Evolutionary conservation across 345 rosid species (phyloP).

Genomic region (Luvunga scandens): DNA sequence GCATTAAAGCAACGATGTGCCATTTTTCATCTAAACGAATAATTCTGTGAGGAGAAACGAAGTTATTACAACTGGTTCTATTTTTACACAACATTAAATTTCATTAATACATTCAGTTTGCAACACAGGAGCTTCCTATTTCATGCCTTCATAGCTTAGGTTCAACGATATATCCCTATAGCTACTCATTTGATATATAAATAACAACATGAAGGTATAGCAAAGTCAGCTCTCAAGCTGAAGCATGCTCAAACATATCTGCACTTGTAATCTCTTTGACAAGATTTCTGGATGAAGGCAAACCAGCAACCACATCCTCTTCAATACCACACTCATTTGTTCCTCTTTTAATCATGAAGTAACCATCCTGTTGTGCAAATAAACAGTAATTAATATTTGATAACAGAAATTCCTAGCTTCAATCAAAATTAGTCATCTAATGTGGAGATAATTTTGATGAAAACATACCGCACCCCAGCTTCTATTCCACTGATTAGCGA

Average conservation of each 20-base stretch:
- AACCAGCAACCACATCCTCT: slow-evolving; percentile 69
- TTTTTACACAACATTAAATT: neutral
- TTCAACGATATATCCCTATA: neutral
- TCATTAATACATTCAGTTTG: neutral
- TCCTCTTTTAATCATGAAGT: slow-evolving; percentile 86
- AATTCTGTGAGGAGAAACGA: neutral
- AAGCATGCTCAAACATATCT: slow-evolving; percentile 39
- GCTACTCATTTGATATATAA: neutral
- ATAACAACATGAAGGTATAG: neutral
- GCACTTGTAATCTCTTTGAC: slow-evolving; percentile 34
- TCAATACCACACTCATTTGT: slow-evolving; percentile 90
- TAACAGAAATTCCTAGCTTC: neutral
- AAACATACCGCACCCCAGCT: slow-evolving; percentile 93
- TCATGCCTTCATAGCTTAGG: neutral
- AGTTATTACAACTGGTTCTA: neutral
- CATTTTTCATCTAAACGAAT: neutral
- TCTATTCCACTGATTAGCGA: slow-evolving; percentile 93
- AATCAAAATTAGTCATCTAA: neutral
- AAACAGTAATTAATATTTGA: neutral
- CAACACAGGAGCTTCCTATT: neutral
- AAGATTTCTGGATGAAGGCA: slow-evolving; percentile 78
- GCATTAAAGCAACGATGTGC: neutral
- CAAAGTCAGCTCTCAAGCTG: slow-evolving; percentile 24
- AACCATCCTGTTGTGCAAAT: slow-evolving; percentile 65
- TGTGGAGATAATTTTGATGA: slow-evolving; percentile 1